These are phyloP conservation scores for Linnemannia zychae DNA, from an alignment of 192 early-diverging fungal species.

Conservation along the genomic window DNA sequence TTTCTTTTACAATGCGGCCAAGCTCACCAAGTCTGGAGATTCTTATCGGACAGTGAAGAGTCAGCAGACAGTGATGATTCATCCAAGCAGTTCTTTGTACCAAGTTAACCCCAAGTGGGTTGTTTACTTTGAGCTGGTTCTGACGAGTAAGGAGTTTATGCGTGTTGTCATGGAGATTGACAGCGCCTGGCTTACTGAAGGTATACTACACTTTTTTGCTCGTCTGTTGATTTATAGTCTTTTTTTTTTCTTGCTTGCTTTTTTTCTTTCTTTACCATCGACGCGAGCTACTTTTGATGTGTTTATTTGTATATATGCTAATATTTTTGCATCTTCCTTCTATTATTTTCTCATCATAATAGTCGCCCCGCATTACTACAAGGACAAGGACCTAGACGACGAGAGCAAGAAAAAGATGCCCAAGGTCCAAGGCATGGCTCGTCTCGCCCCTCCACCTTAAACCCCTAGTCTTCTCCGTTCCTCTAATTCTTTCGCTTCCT, in stretches of 20 bases:
- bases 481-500: too few relatives aligned
- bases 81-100: constrained; percentile 88
- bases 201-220: constrained; percentile 56
- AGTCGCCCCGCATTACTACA: constrained; percentile 88
- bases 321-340: background rate
- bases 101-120: constrained; percentile 90
- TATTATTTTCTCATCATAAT: constrained; percentile 11
- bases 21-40: constrained; percentile 89
- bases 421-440: constrained; percentile 56
- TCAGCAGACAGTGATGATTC: constrained; percentile 91
- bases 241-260: background rate
- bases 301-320: background rate
- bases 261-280: background rate
- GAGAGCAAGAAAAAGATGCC: constrained; percentile 70
- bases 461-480: background rate
- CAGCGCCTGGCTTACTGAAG: constrained; percentile 87
- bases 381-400: constrained; percentile 72
- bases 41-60: constrained; percentile 91
- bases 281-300: background rate
- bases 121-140: constrained; percentile 92
- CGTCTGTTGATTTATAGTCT: too few relatives aligned
- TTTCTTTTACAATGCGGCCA: constrained; percentile 95
- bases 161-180: constrained; percentile 94
- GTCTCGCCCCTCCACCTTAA: constrained; percentile 31
- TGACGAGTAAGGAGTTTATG: constrained; percentile 97